Conservation (phyloP, 257 asterid genomes). For the Lavandula angustifolia region DNA sequence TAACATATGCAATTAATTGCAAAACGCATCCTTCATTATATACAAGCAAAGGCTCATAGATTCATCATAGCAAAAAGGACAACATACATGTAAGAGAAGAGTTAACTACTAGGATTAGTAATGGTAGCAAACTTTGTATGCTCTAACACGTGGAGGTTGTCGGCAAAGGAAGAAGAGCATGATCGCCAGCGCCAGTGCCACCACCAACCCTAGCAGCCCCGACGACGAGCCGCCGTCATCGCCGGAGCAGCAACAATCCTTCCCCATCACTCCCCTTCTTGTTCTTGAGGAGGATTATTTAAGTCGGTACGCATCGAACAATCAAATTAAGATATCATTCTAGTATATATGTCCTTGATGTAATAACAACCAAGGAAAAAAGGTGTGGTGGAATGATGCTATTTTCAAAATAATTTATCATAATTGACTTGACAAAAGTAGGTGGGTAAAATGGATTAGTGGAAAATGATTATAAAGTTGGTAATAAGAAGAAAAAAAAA, state of each 20-base stretch:
- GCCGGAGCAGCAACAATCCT: conserved; percentile 32
- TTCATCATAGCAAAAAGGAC: not conserved
- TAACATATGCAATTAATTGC: too few relatives aligned
- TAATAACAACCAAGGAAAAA: not conserved
- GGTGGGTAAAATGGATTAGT: not conserved
- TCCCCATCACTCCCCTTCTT: conserved; percentile 29
- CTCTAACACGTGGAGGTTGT: conserved; percentile 29
- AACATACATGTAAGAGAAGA: too few relatives aligned
- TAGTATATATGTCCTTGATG: not conserved
- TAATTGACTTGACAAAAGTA: conserved; percentile 8
- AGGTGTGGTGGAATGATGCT: not conserved
- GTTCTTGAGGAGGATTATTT: not conserved
- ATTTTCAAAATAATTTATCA: not conserved
- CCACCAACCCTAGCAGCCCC: conserved; percentile 30
- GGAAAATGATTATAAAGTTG: conserved; percentile 17
- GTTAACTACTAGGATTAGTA: not conserved
- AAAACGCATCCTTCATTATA: not conserved
- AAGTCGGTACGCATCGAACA: not conserved
- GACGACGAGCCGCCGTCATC: conserved; percentile 16
- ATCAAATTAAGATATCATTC: not conserved
- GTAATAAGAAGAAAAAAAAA: not conserved
- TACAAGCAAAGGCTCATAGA: too few relatives aligned
- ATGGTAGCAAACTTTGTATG: conserved; percentile 26
- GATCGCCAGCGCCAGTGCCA: conserved; percentile 34
- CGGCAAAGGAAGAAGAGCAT: conserved; percentile 24